Base-by-base conservation (phyloP, 345 rosid genomes). In the Acer campestre region DNA sequence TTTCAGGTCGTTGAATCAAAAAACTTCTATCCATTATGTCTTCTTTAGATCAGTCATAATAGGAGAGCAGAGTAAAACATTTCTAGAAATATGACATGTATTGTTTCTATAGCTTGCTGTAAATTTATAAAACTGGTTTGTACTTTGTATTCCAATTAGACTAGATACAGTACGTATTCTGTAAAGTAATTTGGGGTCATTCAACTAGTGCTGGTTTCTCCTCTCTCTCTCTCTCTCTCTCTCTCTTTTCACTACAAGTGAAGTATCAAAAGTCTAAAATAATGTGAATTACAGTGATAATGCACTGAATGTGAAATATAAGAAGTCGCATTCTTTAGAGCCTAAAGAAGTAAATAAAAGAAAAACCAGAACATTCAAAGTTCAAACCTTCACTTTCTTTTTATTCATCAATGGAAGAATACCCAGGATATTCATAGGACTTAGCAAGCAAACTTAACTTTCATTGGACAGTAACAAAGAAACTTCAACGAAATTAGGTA, bases 151-250 rank as follows among this genome's bases (percentile, higher is more conserved):
- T 49, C 17, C 11, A 12, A 13, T 49, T 49, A 49, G 62, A 20
- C 61, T 7, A 73, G 17, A 83, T 89, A 23, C 71, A 63, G 2
- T n/a, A n/a, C n/a, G n/a, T 56, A 71, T 88, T 79, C 85, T 75
- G 11, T 71, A 31, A 83, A 56, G 53, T 49, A 1, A 12, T 13
- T 49, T 56, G 61, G 35, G 35, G 35, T 31, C 6, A 31, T 31
- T 31, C 35, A 31, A 31, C 35, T 31, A 4, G 35, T 31, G 35
- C 35, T 4, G 4, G 35, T 25, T 12, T 48, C 14, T 48, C 53
- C 13, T 12, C 53, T 10, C 51, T 48, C n/a, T n/a, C n/a, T n/a
- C n/a, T n/a, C n/a, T n/a, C n/a, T n/a, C n/a, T n/a, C n/a, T n/a
- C 12, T 48, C 13, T 48, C 12, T 48, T 48, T 48, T 48, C 53